These are phyloP conservation scores for Sordariomycetes sp. DNA, from an alignment of 2,329 filamentous ascomycete species.

Conservation along the genomic window DNA sequence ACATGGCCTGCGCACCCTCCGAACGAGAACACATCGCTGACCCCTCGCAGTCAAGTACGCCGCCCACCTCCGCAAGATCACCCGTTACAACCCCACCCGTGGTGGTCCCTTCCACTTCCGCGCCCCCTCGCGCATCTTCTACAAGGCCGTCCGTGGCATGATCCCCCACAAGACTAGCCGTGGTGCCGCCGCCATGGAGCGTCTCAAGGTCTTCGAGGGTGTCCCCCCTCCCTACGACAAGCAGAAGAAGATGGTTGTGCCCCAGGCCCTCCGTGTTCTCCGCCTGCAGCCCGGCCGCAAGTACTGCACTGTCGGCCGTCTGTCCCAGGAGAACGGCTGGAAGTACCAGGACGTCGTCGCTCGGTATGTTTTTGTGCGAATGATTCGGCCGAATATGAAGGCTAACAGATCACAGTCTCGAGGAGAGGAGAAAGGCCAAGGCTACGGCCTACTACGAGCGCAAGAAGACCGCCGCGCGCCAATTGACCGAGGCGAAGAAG, in stretches of 20 bases:
- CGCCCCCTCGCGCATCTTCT: slow-evolving; percentile 98
- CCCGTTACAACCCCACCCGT: slow-evolving; percentile 98
- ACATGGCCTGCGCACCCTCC: too few relatives aligned
- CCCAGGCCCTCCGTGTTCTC: slow-evolving; percentile 93
- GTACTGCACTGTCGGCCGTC: slow-evolving; percentile 98
- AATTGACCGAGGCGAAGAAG: slow-evolving; percentile 89
- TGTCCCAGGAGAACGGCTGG: slow-evolving; percentile 99
- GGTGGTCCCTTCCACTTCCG: slow-evolving; percentile 99
- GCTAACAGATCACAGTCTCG: slow-evolving; percentile 55
- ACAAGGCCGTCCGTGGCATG: slow-evolving; percentile 99
- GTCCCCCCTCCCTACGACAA: slow-evolving; percentile 98
- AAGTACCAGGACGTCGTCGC: slow-evolving; percentile 99
- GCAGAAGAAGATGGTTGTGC: slow-evolving; percentile 99
- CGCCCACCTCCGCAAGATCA: slow-evolving; percentile 99
- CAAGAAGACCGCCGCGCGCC: slow-evolving; percentile 94
- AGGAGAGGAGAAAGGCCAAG: slow-evolving; percentile 99
- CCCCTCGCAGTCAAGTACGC: slow-evolving; percentile 89
- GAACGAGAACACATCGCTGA: too few relatives aligned
- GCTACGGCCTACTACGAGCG: slow-evolving; percentile 98
- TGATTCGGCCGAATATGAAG: background rate
- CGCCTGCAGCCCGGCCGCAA: slow-evolving; percentile 98
- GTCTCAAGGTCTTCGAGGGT: slow-evolving; percentile 99
- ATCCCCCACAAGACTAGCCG: slow-evolving; percentile 99
- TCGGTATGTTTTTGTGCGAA: slow-evolving; percentile 55
- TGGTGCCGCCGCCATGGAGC: slow-evolving; percentile 91